phyloP scores from a whole-genome alignment of 768 basidiomycete species.

The Butyriboletus loyo region DNA sequence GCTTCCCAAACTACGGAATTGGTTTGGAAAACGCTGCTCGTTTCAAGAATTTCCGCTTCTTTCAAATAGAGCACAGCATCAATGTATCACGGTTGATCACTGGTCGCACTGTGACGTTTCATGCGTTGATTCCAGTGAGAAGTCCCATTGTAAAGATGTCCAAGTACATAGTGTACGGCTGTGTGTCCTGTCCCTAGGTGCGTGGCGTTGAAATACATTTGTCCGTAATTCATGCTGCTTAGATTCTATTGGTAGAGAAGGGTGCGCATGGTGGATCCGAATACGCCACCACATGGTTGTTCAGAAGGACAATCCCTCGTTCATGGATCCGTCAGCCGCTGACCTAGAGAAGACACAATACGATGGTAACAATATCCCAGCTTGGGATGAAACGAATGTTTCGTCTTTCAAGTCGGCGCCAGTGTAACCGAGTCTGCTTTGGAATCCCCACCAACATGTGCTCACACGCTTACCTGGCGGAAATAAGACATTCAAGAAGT shows the following conservation, averaged over 20 bases:
- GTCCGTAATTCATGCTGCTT: background rate
- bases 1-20: background rate
- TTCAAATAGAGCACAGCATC: background rate
- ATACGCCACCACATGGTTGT: background rate
- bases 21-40: background rate
- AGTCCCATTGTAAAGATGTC: background rate
- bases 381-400: conserved; percentile 18
- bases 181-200: background rate
- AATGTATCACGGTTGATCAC: background rate
- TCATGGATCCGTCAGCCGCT: background rate
- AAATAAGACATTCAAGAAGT: conserved; percentile 6
- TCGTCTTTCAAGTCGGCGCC: conserved; percentile 7
- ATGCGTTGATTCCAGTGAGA: background rate
- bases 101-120: conserved; percentile 2
- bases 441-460: background rate
- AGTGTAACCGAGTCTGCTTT: background rate
- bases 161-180: background rate
- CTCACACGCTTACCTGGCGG: conserved; percentile 7
- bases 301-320: background rate
- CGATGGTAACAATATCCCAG: background rate
- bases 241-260: background rate
- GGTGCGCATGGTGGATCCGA: background rate
- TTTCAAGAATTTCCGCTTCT: background rate
- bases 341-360: background rate
- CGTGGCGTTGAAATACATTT: background rate